Conservation (phyloP, 164 flowering plant genomes). For the Tinospora cordifolia region DNA sequence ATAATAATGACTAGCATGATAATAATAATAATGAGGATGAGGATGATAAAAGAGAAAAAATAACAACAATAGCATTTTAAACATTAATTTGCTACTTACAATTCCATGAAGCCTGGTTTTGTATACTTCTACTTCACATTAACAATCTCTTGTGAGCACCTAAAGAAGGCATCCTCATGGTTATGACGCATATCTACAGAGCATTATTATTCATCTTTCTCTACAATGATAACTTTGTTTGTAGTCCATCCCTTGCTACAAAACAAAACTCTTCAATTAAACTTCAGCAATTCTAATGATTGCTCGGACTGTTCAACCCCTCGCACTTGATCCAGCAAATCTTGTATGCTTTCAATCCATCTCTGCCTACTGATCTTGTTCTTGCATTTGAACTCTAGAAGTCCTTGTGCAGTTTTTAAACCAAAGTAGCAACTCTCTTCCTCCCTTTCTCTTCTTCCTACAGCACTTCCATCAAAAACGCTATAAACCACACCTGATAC, state of each 20-base stretch:
- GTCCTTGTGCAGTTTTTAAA: conserved; percentile 69
- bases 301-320: conserved; percentile 25
- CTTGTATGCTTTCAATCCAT: conserved; percentile 66
- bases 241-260: neutral
- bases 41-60: too few species aligned
- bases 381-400: conserved; percentile 82
- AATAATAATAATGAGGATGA: too few species aligned
- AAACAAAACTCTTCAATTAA: conserved; percentile 14
- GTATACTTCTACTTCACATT: neutral
- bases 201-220: neutral
- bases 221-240: neutral
- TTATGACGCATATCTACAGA: neutral
- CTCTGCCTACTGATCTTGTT: conserved; percentile 58
- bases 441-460: conserved; percentile 54
- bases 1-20: too few species aligned
- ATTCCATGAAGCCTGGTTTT: neutral
- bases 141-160: neutral
- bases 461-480: conserved; percentile 47
- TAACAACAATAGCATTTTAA: too few species aligned
- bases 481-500: conserved; percentile 65
- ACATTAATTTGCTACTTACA: neutral
- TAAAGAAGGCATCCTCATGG: neutral
- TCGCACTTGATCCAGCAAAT: conserved; percentile 38
- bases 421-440: conserved; percentile 55
- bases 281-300: conserved; percentile 32